A percentile compares a stretch with the other conserved stretches of the same genome.
These are phyloP conservation scores for Astrothelium macrocarpum DNA, from an alignment of 495 filamentous ascomycete species.

Conservation along the genomic window DNA sequence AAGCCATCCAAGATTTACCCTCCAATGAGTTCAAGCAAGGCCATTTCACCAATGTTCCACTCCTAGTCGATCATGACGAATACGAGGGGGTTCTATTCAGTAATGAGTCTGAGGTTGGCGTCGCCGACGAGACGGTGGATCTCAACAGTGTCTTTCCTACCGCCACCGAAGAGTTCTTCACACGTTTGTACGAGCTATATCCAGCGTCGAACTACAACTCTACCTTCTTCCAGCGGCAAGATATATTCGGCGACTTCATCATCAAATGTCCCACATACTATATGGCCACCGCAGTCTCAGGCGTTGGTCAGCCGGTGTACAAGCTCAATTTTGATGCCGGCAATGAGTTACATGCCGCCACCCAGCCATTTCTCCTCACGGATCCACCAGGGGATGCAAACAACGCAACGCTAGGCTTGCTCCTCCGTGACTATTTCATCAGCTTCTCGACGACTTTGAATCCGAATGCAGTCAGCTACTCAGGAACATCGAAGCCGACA, in stretches of 20 bases:
- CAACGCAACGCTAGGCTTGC: constrained; percentile 45
- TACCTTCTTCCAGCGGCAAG: constrained; percentile 19
- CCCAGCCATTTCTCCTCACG: background rate
- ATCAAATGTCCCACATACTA: constrained; percentile 25
- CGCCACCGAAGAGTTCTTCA: constrained; percentile 21
- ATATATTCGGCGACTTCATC: constrained; percentile 24
- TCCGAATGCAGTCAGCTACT: constrained; percentile 15
- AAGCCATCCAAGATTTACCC: constrained; percentile 20
- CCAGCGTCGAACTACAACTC: constrained; percentile 17
- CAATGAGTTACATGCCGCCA: constrained; percentile 17
- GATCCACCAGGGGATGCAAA: background rate
- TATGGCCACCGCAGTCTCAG: constrained; percentile 20
- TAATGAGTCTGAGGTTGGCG: constrained; percentile 11
- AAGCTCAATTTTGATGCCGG: constrained; percentile 23
- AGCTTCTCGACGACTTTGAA: constrained; percentile 37
- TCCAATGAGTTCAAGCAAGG: constrained; percentile 23
- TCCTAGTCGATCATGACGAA: constrained; percentile 17
- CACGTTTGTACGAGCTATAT: constrained; percentile 20
- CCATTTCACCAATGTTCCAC: constrained; percentile 24
- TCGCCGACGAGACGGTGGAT: constrained; percentile 13
- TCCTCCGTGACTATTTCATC: constrained; percentile 55
- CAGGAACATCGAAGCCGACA: constrained; percentile 13
- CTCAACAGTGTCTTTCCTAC: constrained; percentile 17
- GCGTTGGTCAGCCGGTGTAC: constrained; percentile 17
- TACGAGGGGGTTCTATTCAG: constrained; percentile 21